These are phyloP conservation scores for Zygoascus biomembranicola DNA, from an alignment of 805 yeast species.

Conservation along the genomic window DNA sequence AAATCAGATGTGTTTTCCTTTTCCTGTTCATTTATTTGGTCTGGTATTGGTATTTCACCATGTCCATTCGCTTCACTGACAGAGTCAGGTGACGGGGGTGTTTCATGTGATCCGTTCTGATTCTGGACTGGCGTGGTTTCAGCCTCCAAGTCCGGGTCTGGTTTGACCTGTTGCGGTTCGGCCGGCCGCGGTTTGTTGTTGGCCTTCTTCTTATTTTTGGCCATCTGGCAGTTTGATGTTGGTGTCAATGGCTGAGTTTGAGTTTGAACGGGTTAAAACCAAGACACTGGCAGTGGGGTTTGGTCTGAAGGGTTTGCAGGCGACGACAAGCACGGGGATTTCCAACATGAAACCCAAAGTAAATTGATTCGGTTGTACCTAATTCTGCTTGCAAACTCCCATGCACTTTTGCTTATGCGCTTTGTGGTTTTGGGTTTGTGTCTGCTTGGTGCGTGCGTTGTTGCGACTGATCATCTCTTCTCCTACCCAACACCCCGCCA, in stretches of 20 bases:
- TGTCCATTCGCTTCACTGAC: neutral
- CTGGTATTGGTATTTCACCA: neutral
- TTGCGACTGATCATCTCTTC: too few relatives aligned
- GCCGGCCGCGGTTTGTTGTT: conserved; percentile 2
- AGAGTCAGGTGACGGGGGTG: neutral
- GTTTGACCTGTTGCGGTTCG: too few relatives aligned
- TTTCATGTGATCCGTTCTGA: neutral
- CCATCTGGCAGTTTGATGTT: conserved; percentile 2
- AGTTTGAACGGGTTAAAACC: too few relatives aligned
- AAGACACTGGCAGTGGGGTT: too few relatives aligned
- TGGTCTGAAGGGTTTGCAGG: too few relatives aligned
- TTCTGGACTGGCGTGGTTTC: neutral
- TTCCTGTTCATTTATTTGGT: neutral
- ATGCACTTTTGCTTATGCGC: too few relatives aligned
- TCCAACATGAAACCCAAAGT: neutral
- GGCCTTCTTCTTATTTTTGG: conserved; percentile 6
- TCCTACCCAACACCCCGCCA: neutral
- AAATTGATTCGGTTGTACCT: too few relatives aligned
- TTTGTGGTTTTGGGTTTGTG: too few relatives aligned
- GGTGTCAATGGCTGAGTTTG: neutral
- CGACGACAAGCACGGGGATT: neutral
- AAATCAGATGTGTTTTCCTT: neutral
- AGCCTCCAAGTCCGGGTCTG: too few relatives aligned
- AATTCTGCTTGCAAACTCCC: too few relatives aligned
- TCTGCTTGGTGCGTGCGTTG: too few relatives aligned